These are phyloP conservation scores for Pleurostoma richardsiae DNA, from an alignment of 2,329 filamentous ascomycete genomes.

Conservation along the genomic window DNA sequence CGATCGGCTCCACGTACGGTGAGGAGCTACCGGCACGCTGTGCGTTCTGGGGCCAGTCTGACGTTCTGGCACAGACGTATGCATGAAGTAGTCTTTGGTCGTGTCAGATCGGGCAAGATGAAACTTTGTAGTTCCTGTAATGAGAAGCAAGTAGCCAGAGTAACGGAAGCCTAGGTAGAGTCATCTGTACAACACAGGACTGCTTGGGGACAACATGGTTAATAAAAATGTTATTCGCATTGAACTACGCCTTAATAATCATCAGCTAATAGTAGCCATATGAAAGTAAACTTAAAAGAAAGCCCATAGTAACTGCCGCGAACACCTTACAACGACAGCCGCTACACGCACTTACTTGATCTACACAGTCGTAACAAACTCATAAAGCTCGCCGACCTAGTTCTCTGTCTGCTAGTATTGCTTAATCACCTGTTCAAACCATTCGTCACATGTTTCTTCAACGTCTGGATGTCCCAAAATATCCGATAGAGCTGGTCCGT, in stretches of 20 bases:
- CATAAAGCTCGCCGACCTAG: not conserved
- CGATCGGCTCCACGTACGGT: too few species aligned
- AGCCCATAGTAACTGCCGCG: not conserved
- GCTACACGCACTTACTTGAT: not conserved
- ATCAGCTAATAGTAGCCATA: not conserved
- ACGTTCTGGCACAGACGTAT: too few species aligned
- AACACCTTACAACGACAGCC: not conserved
- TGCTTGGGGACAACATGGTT: too few species aligned
- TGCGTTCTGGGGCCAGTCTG: too few species aligned
- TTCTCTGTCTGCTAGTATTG: not conserved
- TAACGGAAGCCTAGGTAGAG: too few species aligned
- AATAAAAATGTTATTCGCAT: too few species aligned
- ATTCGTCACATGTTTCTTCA: not conserved
- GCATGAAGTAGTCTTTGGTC: too few species aligned
- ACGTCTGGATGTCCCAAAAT: not conserved
- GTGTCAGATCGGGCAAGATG: too few species aligned
- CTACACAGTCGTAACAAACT: not conserved
- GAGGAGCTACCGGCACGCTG: too few species aligned
- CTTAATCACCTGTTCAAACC: not conserved
- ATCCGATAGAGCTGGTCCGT: not conserved
- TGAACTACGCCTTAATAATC: not conserved
- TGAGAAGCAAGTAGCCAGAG: too few species aligned
- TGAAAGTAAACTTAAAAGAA: not conserved
- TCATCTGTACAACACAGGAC: too few species aligned
- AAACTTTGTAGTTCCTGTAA: too few species aligned